Evolutionary conservation across 768 basidiomycete genomes (phyloP), one percentile per base, ranked within the genome.

Genomic region (Termitomyces sp.): DNA sequence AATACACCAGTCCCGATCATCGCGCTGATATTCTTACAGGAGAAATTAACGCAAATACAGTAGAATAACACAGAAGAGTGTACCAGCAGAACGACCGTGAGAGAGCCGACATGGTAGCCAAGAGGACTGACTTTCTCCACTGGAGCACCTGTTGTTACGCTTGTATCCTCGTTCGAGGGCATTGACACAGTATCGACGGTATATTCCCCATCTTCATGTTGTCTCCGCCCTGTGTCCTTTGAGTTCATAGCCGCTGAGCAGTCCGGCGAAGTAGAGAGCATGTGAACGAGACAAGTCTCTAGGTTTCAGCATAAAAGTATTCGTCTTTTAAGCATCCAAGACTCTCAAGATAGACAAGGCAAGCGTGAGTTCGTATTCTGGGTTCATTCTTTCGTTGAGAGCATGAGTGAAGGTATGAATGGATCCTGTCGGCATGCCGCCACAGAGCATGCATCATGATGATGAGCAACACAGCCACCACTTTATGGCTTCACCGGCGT

Each of bases 1-100:
- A 73, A 71, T 12, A 76, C 69, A 36, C 74, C 73, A 3, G 73
- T 75, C 33, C 75, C 75, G 61, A 75, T 71, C 72, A 75, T 75
- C 55, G 68, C 70, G 54, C 71, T 70, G 44, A 72, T 60, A 50
- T 73, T 73, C 72, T 72, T 51, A 16, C 10, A n/a, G 28, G 12
- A 28, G 12, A 15, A n/a, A n/a, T 52, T 10, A 52, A 29, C 28
- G 26, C n/a, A 6, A 16, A 26, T 31, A 34, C 45, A 28, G 15
- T 15, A 51, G 5, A 56, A 24, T 26, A 37, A 1, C 20, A 22
- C 5, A 18, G 20, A 20, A 12, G 22, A 13, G n/a, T 12, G 9
- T 33, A 62, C 61, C 44, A 62, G 29, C 24, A 64, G 56, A 20
- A 64, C 29, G 37, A 64, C 63, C 1, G 61, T 60, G 9, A 64